A percentile compares a stretch with the other conserved stretches of the same genome.
Conservation (phyloP, 495 filamentous ascomycete species). For the Penicillium parvum region DNA sequence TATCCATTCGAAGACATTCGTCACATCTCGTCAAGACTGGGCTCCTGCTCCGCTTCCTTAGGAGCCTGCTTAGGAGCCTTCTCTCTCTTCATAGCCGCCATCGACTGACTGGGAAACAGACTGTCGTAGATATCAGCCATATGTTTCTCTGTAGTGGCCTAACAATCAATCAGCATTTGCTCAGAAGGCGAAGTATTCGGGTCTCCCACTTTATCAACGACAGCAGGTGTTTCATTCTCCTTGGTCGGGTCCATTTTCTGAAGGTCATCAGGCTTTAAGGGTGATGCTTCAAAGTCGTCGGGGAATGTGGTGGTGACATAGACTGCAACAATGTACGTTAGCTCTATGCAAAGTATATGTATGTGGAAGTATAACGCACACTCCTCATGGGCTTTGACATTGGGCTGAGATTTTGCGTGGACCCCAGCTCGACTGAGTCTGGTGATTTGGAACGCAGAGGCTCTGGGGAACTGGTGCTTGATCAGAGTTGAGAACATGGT, state of each 20-base stretch:
- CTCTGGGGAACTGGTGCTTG: conserved; percentile 9
- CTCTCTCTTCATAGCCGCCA: background rate
- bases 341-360: background rate
- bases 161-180: conserved; percentile 1
- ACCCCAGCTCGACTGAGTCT: conserved; percentile 6
- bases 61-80: conserved; percentile 1
- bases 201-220: background rate
- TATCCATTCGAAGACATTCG: background rate
- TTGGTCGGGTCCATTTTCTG: background rate
- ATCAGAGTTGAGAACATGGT: conserved; percentile 13
- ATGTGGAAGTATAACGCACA: conserved; percentile 1
- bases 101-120: conserved; percentile 1
- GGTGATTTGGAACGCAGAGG: conserved; percentile 5
- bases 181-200: background rate
- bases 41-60: conserved; percentile 8
- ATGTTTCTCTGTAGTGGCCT: conserved; percentile 13
- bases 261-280: conserved; percentile 6
- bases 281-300: conserved; percentile 15
- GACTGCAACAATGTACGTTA: conserved; percentile 1
- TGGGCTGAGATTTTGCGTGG: conserved; percentile 3
- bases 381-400: conserved; percentile 10
- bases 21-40: conserved; percentile 14
- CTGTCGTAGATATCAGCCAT: conserved; percentile 17
- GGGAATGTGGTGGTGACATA: conserved; percentile 15
- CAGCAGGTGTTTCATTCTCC: conserved; percentile 1